Conservation (phyloP, 306 rosid species). For the Heteromeles arbutifolia region DNA sequence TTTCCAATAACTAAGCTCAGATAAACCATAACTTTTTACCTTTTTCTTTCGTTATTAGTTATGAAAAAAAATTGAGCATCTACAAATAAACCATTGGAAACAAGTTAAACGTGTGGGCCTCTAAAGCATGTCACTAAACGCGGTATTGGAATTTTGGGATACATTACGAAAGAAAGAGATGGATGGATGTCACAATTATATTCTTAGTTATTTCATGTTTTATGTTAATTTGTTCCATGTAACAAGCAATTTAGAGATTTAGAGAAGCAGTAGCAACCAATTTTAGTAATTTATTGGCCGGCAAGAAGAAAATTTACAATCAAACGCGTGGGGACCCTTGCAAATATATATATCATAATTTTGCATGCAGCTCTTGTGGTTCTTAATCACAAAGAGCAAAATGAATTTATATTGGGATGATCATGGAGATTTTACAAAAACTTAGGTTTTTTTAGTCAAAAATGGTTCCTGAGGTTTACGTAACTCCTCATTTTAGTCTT, state of each 20-base stretch:
- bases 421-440: too few relatives aligned
- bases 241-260: neutral
- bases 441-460: too few relatives aligned
- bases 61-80: neutral
- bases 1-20: too few relatives aligned
- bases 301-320: neutral
- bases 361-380: neutral
- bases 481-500: too few relatives aligned
- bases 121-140: neutral
- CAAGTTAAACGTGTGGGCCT: neutral
- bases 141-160: neutral
- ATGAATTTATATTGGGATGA: neutral
- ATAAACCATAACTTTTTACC: too few relatives aligned
- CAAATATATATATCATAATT: neutral
- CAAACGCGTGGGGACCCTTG: neutral
- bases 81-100: neutral
- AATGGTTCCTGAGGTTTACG: too few relatives aligned
- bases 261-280: neutral
- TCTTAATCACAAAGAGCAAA: neutral
- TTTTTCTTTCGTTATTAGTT: too few relatives aligned
- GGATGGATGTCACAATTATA: too few relatives aligned
- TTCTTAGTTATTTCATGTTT: too few relatives aligned
- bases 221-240: too few relatives aligned
- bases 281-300: neutral
- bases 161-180: too few relatives aligned